A percentile compares a stretch with the other conserved stretches of the same genome.
phyloP scores from a whole-genome alignment of 192 early-diverging fungal genomes.

The Mycoemilia scoparia region DNA sequence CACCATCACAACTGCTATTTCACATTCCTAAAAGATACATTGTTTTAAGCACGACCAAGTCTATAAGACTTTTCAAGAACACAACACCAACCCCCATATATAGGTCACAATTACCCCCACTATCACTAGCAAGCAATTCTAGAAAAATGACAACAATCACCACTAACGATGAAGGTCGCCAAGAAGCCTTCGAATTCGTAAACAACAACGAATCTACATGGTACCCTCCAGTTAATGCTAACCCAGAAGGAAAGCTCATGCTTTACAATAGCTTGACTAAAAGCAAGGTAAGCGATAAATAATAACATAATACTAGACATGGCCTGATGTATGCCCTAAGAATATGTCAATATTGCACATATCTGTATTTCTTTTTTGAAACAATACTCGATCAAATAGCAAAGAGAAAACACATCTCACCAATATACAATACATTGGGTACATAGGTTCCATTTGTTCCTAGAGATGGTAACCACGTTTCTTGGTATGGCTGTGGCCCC shows the following conservation, averaged over 20 bases:
- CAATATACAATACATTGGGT: too few relatives aligned
- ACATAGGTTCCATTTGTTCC: conserved; percentile 84
- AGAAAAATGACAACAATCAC: not conserved
- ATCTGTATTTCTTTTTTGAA: not conserved
- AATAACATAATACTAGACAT: not conserved
- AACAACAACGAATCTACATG: conserved; percentile 19
- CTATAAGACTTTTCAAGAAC: not conserved
- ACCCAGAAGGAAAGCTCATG: conserved; percentile 17
- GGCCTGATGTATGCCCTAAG: not conserved
- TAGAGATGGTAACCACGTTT: conserved; percentile 53
- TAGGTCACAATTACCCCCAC: conserved; percentile 1
- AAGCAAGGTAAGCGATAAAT: conserved; percentile 38
- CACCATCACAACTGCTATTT: not conserved
- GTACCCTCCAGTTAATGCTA: conserved; percentile 15
- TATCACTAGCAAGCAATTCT: not conserved
- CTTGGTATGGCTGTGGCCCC: conserved; percentile 96
- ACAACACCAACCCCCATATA: not conserved
- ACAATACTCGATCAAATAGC: too few relatives aligned
- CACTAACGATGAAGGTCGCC: not conserved
- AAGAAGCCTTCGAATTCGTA: conserved; percentile 10
- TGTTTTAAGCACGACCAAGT: conserved; percentile 1
- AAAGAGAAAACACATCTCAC: too few relatives aligned
- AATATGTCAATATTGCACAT: not conserved
- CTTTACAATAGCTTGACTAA: conserved; percentile 78
- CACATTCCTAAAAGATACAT: conserved; percentile 1